Evolutionary conservation across 1,284 basidiomycete species (phyloP).

Genomic region (Boletus semigastroideus): DNA sequence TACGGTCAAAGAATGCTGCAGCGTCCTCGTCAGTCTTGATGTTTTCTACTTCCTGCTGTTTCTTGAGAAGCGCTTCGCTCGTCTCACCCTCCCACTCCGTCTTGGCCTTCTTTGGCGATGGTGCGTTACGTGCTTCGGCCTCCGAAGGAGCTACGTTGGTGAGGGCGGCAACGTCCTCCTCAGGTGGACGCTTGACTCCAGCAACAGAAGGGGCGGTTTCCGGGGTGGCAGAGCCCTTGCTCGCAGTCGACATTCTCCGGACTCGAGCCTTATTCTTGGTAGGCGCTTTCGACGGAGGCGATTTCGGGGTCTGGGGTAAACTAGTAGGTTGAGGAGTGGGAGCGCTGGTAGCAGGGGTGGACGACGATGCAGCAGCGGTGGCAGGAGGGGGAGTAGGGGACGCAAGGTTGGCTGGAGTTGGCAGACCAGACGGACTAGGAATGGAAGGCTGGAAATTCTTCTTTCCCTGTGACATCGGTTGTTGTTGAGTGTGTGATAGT

Average conservation of each 20-base stretch:
- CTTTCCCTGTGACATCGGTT: conserved; percentile 23
- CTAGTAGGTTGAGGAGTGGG: conserved; percentile 57
- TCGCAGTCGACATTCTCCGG: conserved; percentile 48
- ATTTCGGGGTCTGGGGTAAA: conserved; percentile 52
- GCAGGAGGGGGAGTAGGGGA: conserved; percentile 41
- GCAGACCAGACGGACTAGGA: conserved; percentile 23
- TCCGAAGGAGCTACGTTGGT: conserved; percentile 31
- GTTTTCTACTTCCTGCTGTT: conserved; percentile 53
- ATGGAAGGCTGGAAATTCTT: conserved; percentile 17
- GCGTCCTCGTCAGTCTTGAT: conserved; percentile 69
- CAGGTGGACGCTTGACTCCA: conserved; percentile 56
- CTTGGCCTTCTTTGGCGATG: conserved; percentile 68
- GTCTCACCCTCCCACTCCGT: conserved; percentile 64
- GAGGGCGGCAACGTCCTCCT: conserved; percentile 47
- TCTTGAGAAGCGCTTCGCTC: conserved; percentile 53
- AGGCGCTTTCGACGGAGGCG: conserved; percentile 51
- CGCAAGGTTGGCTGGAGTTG: conserved; percentile 24
- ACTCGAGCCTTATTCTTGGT: conserved; percentile 44
- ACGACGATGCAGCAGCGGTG: conserved; percentile 21
- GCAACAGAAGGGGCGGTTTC: conserved; percentile 31
- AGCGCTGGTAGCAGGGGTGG: conserved; percentile 42
- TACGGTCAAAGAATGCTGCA: conserved; percentile 56
- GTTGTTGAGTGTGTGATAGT: conserved; percentile 12
- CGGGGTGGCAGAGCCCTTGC: conserved; percentile 38
- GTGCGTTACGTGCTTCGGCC: conserved; percentile 49